Base-by-base conservation (phyloP, 2,329 filamentous ascomycete species). In the Arthrobotrys pseudoclavata region DNA sequence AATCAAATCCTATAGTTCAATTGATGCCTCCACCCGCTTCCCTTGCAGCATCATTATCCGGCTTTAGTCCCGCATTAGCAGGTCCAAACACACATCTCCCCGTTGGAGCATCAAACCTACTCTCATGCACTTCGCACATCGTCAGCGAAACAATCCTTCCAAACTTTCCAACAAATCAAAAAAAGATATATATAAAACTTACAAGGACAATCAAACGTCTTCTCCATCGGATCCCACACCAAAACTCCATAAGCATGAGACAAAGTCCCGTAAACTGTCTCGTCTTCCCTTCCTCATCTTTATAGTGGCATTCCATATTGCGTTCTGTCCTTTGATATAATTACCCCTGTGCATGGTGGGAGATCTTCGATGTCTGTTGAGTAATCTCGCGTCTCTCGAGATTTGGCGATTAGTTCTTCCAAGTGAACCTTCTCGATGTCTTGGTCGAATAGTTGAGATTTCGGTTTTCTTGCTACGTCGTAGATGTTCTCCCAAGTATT, bases 401-500 rank as follows among this genome's bases (percentile, higher is more conserved):
- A 53, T 7, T 66, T 66, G 13, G 7, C 3, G 7, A 66, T 18
- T 15, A 66, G 29, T 22, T 66, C 62, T 13, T 66, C 62, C 12
- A 66, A 10, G 12, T 66, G 62, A 26, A 66, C 29, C 37, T 79
- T 75, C 3, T 34, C 55, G 1, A 80, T 57, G 10, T 64, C 87
- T 77, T 89, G 86, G 12, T 82, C 80, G 3, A 89, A 48, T 83
- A 88, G 85, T 4, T 81, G 81, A 0, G 85, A 85, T 0, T 86
- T 82, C 0, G 84, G 85, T 80, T 86, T 87, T 20, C 87, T 85
- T 50, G 85, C 86, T 0, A 87, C 87, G 3, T 84, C 84, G 82
- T 89, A 89, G 7, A 88, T 80, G 1, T 81, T 80, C 0, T 83
- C 83, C 87, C 88, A 89, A 0, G 83, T 79, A 70, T 89, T 88